Percentiles rank a stretch among this genome's conserved stretches.
Conservation (phyloP, 176 grass and related monocot genomes). For the Oryza brachyantha region DNA sequence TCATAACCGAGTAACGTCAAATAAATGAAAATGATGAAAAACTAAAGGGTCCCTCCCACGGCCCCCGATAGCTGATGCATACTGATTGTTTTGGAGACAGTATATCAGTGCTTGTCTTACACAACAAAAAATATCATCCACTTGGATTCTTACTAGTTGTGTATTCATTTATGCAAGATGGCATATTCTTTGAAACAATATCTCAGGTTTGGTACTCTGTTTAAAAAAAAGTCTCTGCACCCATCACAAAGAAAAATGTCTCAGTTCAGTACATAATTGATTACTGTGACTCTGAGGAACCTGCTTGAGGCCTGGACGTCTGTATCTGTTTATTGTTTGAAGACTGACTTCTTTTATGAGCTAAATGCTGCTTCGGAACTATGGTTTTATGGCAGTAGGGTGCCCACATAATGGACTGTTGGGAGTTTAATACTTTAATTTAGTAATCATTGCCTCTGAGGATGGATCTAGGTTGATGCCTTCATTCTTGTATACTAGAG, state of each 20-base stretch:
- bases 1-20: neutral
- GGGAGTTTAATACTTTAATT: neutral
- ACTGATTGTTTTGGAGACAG: neutral
- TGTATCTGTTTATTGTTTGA: constrained; percentile 5
- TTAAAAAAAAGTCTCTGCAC: neutral
- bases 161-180: neutral
- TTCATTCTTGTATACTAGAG: neutral
- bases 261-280: neutral
- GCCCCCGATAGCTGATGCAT: neutral
- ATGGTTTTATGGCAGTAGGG: neutral
- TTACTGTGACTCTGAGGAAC: constrained; percentile 35
- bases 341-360: neutral
- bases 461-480: neutral
- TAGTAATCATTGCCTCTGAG: neutral
- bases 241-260: constrained; percentile 9
- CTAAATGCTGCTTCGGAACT: constrained; percentile 16
- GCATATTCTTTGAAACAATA: constrained; percentile 35
- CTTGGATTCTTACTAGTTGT: neutral
- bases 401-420: neutral
- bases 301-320: neutral
- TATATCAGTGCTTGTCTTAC: constrained; percentile 11
- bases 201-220: neutral
- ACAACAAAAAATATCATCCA: neutral
- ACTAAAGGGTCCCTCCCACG: neutral
- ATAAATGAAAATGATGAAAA: neutral